phyloP scores from a whole-genome alignment of 768 basidiomycete genomes.

The Naganishia randhawae region DNA sequence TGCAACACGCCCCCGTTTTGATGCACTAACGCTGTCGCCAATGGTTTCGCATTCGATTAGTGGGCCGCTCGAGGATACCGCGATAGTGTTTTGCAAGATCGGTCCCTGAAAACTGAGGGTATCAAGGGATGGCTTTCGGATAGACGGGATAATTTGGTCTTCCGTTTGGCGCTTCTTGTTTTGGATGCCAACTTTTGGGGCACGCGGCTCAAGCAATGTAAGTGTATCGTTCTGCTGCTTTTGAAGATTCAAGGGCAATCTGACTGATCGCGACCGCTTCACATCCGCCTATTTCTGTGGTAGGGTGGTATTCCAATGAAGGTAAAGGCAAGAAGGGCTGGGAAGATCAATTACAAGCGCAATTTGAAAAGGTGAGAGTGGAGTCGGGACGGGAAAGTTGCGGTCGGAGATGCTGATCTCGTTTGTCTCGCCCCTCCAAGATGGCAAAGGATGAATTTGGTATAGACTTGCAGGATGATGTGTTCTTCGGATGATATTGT shows the following conservation, averaged over 20 bases:
- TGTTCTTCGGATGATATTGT: conserved; percentile 53
- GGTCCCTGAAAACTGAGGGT: conserved; percentile 47
- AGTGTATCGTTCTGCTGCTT: conserved; percentile 9
- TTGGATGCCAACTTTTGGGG: conserved; percentile 72
- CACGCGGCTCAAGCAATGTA: conserved; percentile 56
- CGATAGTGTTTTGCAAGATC: conserved; percentile 32
- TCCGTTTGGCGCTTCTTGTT: conserved; percentile 62
- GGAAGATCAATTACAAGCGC: conserved; percentile 75
- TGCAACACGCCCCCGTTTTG: too few species aligned
- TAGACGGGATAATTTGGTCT: conserved; percentile 58
- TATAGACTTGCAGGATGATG: conserved; percentile 63
- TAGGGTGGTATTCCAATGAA: conserved; percentile 44
- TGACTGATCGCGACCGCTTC: too few species aligned
- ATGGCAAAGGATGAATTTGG: conserved; percentile 78
- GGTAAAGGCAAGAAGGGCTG: conserved; percentile 55
- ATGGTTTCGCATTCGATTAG: not conserved
- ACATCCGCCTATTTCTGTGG: conserved; percentile 50
- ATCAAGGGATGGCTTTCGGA: conserved; percentile 47
- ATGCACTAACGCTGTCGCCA: not conserved
- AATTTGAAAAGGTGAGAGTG: conserved; percentile 56
- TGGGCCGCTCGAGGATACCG: conserved; percentile 26
- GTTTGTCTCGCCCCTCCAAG: not conserved
- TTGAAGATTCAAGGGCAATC: not conserved
- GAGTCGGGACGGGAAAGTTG: not conserved
- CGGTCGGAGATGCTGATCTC: too few species aligned